Conservation (phyloP, 2,329 filamentous ascomycete genomes). For the Cryphonectria japonica region DNA sequence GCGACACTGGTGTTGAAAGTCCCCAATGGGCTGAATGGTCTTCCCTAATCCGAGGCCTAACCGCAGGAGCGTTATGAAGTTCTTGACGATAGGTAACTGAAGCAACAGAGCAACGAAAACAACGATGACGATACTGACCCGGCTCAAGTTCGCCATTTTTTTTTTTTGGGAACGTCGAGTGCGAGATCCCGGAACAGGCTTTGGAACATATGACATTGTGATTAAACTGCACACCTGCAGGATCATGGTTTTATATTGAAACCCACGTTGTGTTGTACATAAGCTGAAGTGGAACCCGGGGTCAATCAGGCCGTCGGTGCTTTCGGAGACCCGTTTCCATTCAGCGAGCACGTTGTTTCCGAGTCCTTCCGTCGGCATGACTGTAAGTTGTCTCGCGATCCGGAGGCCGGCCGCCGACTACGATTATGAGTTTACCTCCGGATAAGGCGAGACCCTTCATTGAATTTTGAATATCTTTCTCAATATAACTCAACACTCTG, state of each 20-base stretch:
- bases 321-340: background rate
- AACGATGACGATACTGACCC: conserved; percentile 1
- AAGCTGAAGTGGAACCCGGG: background rate
- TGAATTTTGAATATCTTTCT: too few species aligned
- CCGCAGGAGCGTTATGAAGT: conserved; percentile 25
- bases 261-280: background rate
- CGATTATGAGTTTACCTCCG: background rate
- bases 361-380: background rate
- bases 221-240: background rate
- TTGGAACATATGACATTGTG: background rate
- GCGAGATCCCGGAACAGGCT: too few species aligned
- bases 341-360: background rate
- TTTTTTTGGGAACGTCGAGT: background rate
- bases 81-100: conserved; percentile 7
- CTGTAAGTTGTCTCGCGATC: background rate
- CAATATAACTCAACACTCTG: too few species aligned
- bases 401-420: background rate
- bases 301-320: background rate
- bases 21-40: conserved; percentile 34
- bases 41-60: conserved; percentile 34
- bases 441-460: background rate
- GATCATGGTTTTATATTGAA: background rate
- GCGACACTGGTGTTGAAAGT: conserved; percentile 38
- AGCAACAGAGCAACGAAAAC: conserved; percentile 10
- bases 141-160: background rate